Percentiles rank a stretch among this genome's conserved stretches.
Conservation (phyloP, 2,329 filamentous ascomycete species). For the Fusarium sublunatum region DNA sequence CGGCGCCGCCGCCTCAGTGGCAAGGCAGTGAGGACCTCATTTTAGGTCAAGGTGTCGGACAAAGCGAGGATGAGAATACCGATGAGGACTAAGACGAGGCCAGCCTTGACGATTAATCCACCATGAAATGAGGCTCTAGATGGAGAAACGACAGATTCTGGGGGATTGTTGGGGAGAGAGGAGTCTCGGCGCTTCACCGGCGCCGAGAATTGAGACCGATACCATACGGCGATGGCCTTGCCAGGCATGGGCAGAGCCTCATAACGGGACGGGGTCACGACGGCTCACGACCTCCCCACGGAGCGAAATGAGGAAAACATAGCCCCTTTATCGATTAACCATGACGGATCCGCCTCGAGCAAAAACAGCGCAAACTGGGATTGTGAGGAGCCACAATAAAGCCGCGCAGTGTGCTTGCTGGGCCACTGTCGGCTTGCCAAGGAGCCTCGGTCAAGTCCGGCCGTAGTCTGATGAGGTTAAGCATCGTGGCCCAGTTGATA, state of each 20-base stretch:
- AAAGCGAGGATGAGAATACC: constrained; percentile 51
- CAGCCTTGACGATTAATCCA: constrained; percentile 38
- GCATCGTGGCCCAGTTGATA: constrained; percentile 28
- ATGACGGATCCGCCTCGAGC: constrained; percentile 33
- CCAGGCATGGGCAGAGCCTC: constrained; percentile 36
- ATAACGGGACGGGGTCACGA: constrained; percentile 10
- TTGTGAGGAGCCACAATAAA: constrained; percentile 39
- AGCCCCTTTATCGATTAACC: constrained; percentile 42
- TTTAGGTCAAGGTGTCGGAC: constrained; percentile 59
- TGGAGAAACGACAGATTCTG: constrained; percentile 33
- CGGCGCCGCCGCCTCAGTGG: constrained; percentile 72
- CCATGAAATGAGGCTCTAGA: constrained; percentile 38
- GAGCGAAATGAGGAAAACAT: constrained; percentile 37
- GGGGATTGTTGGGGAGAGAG: constrained; percentile 30
- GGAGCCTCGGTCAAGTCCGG: constrained; percentile 46
- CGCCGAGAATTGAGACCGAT: constrained; percentile 45
- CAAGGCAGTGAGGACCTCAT: constrained; percentile 74
- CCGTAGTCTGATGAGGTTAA: constrained; percentile 39
- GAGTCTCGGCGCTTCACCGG: constrained; percentile 44
- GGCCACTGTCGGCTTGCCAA: constrained; percentile 45
- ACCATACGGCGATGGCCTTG: constrained; percentile 28
- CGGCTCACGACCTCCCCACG: constrained; percentile 13
- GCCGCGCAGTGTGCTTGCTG: constrained; percentile 39
- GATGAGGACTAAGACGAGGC: constrained; percentile 36
- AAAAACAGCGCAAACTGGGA: constrained; percentile 38